Conservation (phyloP, 2,329 filamentous ascomycete genomes). For the Neofusicoccum kwambonambiense region DNA sequence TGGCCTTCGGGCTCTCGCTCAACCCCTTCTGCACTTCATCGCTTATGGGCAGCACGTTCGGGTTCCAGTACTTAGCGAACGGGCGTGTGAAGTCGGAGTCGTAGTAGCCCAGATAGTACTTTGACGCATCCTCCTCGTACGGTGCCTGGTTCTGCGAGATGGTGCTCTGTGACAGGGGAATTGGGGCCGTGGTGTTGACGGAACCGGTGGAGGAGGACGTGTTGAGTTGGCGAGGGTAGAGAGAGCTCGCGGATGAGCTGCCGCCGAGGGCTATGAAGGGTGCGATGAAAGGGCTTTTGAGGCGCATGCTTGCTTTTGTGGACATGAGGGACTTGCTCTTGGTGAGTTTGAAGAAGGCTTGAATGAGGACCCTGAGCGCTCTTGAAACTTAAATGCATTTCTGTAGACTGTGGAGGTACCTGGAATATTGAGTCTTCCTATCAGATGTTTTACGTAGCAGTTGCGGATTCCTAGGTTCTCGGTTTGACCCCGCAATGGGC, state of each 20-base stretch:
- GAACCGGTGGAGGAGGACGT: not conserved
- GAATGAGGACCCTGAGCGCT: not conserved
- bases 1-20: not conserved
- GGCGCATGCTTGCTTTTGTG: not conserved
- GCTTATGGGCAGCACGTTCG: not conserved
- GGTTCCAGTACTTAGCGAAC: slow-evolving; percentile 5
- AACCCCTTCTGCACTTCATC: slow-evolving; percentile 2
- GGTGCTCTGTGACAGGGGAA: not conserved
- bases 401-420: not conserved
- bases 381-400: not conserved
- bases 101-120: slow-evolving; percentile 11
- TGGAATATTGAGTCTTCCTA: not conserved
- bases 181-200: not conserved
- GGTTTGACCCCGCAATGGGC: not conserved
- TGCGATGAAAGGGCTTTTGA: not conserved
- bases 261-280: not conserved
- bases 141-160: not conserved
- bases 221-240: not conserved
- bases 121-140: not conserved
- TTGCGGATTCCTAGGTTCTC: not conserved
- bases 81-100: not conserved
- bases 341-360: not conserved
- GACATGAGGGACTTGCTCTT: not conserved
- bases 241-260: not conserved
- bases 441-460: not conserved